Conservation (phyloP, 2,329 filamentous ascomycete genomes). For the Hypoxylon sp. region DNA sequence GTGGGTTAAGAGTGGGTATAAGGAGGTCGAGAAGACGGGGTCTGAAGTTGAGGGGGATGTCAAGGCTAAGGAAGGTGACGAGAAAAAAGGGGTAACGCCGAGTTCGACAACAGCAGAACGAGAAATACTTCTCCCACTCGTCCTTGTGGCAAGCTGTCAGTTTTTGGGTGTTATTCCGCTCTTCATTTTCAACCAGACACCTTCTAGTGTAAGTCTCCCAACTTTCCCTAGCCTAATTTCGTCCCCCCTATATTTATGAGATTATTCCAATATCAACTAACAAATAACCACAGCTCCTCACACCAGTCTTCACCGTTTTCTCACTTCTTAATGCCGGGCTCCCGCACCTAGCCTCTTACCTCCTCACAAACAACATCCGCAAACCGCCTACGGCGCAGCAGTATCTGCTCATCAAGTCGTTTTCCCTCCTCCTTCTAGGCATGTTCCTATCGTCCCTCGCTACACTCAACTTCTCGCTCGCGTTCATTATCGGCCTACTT, state of each 20-base stretch:
- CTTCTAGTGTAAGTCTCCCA: constrained; percentile 70
- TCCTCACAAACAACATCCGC: constrained; percentile 66
- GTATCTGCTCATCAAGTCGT: constrained; percentile 85
- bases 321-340: constrained; percentile 68
- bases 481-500: constrained; percentile 86
- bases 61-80: constrained; percentile 42
- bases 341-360: constrained; percentile 69
- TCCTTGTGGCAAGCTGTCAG: constrained; percentile 80
- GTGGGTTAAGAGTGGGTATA: constrained; percentile 89
- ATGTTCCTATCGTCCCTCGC: constrained; percentile 93
- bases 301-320: constrained; percentile 72
- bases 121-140: constrained; percentile 79
- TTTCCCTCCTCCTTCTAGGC: constrained; percentile 92
- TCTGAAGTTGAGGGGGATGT: constrained; percentile 10
- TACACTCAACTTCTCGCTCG: constrained; percentile 94
- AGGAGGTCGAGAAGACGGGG: constrained; percentile 51
- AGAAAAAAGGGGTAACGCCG: constrained; percentile 45
- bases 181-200: constrained; percentile 85
- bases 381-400: constrained; percentile 74
- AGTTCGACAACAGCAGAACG: constrained; percentile 66
- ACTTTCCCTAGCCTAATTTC: not conserved
- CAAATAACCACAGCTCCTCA: constrained; percentile 66
- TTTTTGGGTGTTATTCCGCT: constrained; percentile 84
- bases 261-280: constrained; percentile 1
- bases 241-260: not conserved